phyloP scores from a whole-genome alignment of 495 filamentous ascomycete genomes.

The Penicillium antarcticum region DNA sequence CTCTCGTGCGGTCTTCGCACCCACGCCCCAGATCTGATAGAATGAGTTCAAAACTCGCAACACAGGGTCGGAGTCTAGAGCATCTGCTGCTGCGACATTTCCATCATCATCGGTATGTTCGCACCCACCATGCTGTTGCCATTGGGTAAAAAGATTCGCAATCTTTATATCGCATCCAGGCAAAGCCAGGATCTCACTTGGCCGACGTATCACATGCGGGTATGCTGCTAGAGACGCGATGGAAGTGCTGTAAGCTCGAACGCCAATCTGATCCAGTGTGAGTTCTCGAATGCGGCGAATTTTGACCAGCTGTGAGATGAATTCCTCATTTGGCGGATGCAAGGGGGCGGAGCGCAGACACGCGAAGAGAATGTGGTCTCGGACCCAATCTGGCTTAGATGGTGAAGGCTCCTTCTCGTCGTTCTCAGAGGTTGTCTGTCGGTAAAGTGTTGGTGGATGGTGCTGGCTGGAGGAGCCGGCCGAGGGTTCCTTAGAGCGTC shows the following conservation, averaged over 20 bases:
- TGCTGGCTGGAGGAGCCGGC: conserved; percentile 12
- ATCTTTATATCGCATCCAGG: conserved; percentile 84
- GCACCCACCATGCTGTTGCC: conserved; percentile 39
- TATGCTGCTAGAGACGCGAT: conserved; percentile 85
- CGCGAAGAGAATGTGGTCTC: conserved; percentile 63
- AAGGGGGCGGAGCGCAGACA: conserved; percentile 76
- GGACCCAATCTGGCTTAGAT: conserved; percentile 68
- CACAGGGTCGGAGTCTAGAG: conserved; percentile 60
- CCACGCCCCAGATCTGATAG: conserved; percentile 85
- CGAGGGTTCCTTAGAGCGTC: conserved; percentile 17
- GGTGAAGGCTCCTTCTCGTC: conserved; percentile 51
- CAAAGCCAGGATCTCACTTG: conserved; percentile 62
- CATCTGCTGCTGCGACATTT: conserved; percentile 56
- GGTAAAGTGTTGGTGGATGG: conserved; percentile 47
- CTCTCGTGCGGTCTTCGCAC: conserved; percentile 73
- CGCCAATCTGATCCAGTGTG: conserved; percentile 70
- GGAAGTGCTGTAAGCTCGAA: conserved; percentile 82
- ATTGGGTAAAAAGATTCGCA: conserved; percentile 75
- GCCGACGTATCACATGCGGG: conserved; percentile 55
- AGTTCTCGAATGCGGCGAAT: conserved; percentile 70
- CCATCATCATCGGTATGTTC: conserved; percentile 41
- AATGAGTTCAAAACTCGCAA: conserved; percentile 66
- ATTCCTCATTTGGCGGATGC: conserved; percentile 67
- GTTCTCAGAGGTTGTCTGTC: conserved; percentile 71
- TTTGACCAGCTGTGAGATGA: conserved; percentile 72